Evolutionary conservation across 2,329 filamentous ascomycete species (phyloP).

Genomic region (Fusarium praegraminearum): DNA sequence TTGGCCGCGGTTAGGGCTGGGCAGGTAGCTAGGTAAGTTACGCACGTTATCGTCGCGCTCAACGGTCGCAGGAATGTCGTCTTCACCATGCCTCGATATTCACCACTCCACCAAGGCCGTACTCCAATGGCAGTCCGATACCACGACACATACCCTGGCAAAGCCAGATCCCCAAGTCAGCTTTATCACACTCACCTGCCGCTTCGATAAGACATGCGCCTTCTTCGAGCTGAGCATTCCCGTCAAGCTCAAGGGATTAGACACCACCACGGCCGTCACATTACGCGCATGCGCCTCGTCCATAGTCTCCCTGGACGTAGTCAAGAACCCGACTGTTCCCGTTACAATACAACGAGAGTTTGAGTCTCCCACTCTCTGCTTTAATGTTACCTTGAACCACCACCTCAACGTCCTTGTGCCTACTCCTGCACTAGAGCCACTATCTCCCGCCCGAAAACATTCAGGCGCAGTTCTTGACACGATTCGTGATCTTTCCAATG

Average conservation of each 20-base stretch:
- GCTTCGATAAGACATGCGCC: conserved; percentile 10
- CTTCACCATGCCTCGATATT: conserved; percentile 14
- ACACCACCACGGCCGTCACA: conserved; percentile 1
- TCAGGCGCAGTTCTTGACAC: conserved; percentile 29
- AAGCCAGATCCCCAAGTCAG: conserved; percentile 18
- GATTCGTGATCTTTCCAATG: conserved; percentile 16
- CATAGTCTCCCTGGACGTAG: conserved; percentile 9
- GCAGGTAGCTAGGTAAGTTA: background rate
- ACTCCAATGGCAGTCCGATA: conserved; percentile 12
- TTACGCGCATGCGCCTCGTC: conserved; percentile 16
- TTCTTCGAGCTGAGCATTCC: conserved; percentile 24
- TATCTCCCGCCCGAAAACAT: conserved; percentile 13
- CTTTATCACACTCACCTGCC: background rate
- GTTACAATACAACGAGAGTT: conserved; percentile 10
- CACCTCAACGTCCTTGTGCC: conserved; percentile 12
- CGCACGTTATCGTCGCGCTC: background rate
- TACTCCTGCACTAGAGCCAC: conserved; percentile 7
- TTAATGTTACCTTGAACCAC: conserved; percentile 2
- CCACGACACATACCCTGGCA: background rate
- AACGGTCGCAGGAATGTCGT: conserved; percentile 22
- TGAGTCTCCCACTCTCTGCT: conserved; percentile 11
- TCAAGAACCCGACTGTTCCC: background rate
- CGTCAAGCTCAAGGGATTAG: conserved; percentile 26
- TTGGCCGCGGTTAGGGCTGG: background rate
- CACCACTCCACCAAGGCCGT: conserved; percentile 16